Evolutionary conservation across 2,329 filamentous ascomycete genomes (phyloP).

Genomic region (Laburnicola sp.): DNA sequence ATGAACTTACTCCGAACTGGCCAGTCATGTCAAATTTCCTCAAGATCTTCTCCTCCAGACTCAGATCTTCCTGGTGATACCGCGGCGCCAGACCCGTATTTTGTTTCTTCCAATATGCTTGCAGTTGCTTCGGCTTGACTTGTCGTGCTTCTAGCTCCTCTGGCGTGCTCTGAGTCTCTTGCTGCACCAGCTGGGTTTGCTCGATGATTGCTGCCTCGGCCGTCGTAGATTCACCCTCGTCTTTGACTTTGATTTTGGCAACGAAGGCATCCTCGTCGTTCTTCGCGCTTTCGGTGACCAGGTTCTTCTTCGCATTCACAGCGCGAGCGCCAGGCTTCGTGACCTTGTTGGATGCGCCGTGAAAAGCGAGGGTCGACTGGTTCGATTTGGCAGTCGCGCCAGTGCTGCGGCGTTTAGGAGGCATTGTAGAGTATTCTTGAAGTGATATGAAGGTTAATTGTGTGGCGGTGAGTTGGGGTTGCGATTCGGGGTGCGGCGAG

Average conservation of each 20-base stretch:
- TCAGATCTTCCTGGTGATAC: conserved; percentile 77
- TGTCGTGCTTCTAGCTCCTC: conserved; percentile 63
- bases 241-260: conserved; percentile 18
- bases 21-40: conserved; percentile 90
- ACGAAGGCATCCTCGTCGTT: conserved; percentile 33
- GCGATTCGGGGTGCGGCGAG: conserved; percentile 13
- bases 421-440: conserved; percentile 39
- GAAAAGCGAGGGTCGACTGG: conserved; percentile 67
- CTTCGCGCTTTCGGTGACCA: conserved; percentile 37
- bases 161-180: conserved; percentile 26
- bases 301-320: conserved; percentile 45
- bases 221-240: conserved; percentile 39
- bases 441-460: background rate
- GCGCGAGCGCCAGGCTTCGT: conserved; percentile 57
- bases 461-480: conserved; percentile 11
- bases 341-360: conserved; percentile 57
- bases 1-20: conserved; percentile 77
- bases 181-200: conserved; percentile 41
- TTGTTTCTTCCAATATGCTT: conserved; percentile 74
- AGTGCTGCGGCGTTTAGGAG: conserved; percentile 49
- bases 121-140: conserved; percentile 69
- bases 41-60: conserved; percentile 79
- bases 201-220: conserved; percentile 46
- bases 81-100: conserved; percentile 69
- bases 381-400: conserved; percentile 54